These are phyloP conservation scores for Leavenworthia alabamica DNA, from an alignment of 345 rosid genomes.

Conservation along the genomic window DNA sequence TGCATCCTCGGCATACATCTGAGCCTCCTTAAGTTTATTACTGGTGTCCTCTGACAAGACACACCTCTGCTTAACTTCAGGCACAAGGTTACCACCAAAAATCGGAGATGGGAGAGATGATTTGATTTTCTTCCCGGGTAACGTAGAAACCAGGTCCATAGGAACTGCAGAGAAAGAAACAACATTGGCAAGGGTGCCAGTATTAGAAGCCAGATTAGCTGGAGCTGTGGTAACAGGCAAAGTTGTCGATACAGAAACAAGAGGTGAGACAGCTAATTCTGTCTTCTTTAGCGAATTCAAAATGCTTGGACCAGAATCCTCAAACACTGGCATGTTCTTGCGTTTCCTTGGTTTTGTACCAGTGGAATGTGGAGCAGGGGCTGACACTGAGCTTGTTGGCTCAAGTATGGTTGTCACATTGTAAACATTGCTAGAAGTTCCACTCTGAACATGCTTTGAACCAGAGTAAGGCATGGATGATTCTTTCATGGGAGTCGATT, in stretches of 20 bases:
- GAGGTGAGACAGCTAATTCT: conserved; percentile 37
- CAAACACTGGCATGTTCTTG: conserved; percentile 53
- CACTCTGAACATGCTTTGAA: conserved; percentile 38
- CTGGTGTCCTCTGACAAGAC: conserved; percentile 57
- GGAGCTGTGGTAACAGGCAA: conserved; percentile 26
- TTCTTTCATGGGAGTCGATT: conserved; percentile 59
- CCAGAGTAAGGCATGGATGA: conserved; percentile 42
- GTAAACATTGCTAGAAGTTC: conserved; percentile 38
- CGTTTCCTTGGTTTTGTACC: conserved; percentile 70
- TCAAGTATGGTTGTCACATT: conserved; percentile 41
- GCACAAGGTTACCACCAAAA: conserved; percentile 36
- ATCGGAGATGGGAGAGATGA: conserved; percentile 37
- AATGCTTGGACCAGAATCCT: conserved; percentile 38
- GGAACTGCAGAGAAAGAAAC: conserved; percentile 34
- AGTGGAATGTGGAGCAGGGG: conserved; percentile 47
- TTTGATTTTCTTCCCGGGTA: conserved; percentile 35
- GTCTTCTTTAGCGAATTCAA: conserved; percentile 43
- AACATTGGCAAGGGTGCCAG: conserved; percentile 9
- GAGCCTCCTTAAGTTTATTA: conserved; percentile 61
- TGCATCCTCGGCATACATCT: conserved; percentile 74
- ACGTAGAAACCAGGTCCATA: conserved; percentile 33
- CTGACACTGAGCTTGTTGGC: conserved; percentile 35
- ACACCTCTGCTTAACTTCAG: conserved; percentile 37
- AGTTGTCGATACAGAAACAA: conserved; percentile 29
- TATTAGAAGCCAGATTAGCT: conserved; percentile 4